Base-by-base conservation (phyloP, 2,329 filamentous ascomycete species). In the Colletotrichum sp. region DNA sequence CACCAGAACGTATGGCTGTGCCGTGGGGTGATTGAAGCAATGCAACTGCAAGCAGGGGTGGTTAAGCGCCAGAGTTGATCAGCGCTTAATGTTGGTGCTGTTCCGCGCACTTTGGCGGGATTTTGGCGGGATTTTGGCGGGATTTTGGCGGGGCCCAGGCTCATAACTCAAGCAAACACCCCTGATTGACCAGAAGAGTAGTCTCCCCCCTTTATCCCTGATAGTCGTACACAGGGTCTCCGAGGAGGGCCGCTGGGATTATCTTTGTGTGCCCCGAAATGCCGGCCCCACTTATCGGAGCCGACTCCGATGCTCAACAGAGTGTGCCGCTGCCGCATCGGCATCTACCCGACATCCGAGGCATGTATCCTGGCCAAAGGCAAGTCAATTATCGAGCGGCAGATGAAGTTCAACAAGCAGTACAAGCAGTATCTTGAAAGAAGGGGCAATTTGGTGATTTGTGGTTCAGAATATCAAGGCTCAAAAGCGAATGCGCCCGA, bases 81-180 rank as follows among this genome's bases (percentile, higher is more conserved):
- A 0, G 64, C 64, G 64, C 64, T 55, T 67, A 32, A 48, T 67
- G 16, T 22, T 67, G 64, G 64, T 67, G 22, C 16, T 32, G 27
- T 27, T 52, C 16, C 55, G 27, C 28, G 25, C 25, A 32, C 59
- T 32, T 13, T 19, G 11, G 3, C 11, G 28, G 30, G 0, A n/a
- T 1, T 9, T 22, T 52, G 44, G 4, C 4, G 44, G 44, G 22
- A n/a, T n/a, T 32, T 13, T 19, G 11, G 3, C 11, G 28, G 30
- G 0, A n/a, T 1, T 9, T 22, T 52, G 44, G 4, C 4, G 44
- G 44, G 22, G 44, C 19, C n/a, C n/a, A 52, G 0, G 6, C n/a
- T 22, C n/a, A 22, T 8, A 52, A 13, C 5, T n/a, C 2, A 12
- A 0, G n/a, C 6, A 6, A n/a, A 4, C 19, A 1, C 19, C 6